Conservation (phyloP, 805 yeast species). For the Saturnispora gosingensis region DNA sequence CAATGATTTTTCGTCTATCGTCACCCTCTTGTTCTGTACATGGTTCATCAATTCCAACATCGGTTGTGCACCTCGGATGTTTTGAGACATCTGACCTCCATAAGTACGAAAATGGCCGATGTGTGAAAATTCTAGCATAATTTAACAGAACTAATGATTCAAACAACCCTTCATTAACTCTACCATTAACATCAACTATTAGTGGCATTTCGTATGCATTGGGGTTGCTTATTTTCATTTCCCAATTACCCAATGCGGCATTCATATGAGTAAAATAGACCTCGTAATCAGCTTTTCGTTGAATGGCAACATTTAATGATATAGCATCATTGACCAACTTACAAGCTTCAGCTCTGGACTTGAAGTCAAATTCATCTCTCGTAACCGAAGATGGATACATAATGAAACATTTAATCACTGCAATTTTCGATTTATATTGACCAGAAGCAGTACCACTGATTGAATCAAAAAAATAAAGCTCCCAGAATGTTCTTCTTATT, state of each 20-base stretch:
- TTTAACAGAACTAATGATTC: constrained; percentile 39
- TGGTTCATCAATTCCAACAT: constrained; percentile 22
- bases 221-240: constrained; percentile 37
- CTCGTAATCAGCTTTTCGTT: constrained; percentile 31
- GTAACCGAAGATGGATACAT: constrained; percentile 33
- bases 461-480: constrained; percentile 41
- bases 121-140: constrained; percentile 47
- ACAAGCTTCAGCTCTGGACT: constrained; percentile 37
- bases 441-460: constrained; percentile 49
- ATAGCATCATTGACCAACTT: constrained; percentile 43
- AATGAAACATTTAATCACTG: constrained; percentile 28
- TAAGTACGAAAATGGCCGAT: constrained; percentile 43
- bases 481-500: constrained; percentile 44
- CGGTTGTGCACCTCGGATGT: constrained; percentile 31
- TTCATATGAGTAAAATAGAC: constrained; percentile 31
- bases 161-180: constrained; percentile 45
- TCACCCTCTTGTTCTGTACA: constrained; percentile 22
- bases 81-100: constrained; percentile 42
- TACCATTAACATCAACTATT: constrained; percentile 34
- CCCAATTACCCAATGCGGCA: constrained; percentile 44
- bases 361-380: constrained; percentile 34
- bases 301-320: constrained; percentile 37
- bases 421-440: constrained; percentile 31
- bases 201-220: constrained; percentile 34
- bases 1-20: constrained; percentile 39